Conservation (phyloP, 306 rosid genomes). For the Rubus idaeus region DNA sequence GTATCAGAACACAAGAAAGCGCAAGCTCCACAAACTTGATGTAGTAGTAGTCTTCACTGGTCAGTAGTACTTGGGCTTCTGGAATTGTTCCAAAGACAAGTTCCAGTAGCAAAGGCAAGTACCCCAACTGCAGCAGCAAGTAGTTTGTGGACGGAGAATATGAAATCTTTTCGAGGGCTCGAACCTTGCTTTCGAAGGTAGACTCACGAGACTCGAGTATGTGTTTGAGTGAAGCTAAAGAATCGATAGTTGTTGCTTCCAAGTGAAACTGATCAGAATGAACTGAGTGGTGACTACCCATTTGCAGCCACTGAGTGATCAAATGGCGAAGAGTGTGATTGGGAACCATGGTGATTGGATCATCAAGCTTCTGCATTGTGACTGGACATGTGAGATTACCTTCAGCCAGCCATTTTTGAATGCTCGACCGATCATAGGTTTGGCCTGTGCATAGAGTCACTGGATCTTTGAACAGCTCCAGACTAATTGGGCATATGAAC, state of each 20-base stretch:
- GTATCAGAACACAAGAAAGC: constrained; percentile 42
- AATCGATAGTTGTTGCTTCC: constrained; percentile 32
- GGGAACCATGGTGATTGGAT: constrained; percentile 68
- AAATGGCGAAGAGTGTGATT: constrained; percentile 80
- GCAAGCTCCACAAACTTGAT: constrained; percentile 49
- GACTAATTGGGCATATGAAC: constrained; percentile 81
- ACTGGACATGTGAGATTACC: constrained; percentile 93
- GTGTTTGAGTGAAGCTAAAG: constrained; percentile 46
- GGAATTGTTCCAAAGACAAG: constrained; percentile 41
- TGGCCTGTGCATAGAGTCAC: constrained; percentile 85
- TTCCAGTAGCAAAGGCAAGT: constrained; percentile 65
- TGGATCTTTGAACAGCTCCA: constrained; percentile 82
- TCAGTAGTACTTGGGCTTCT: constrained; percentile 16
- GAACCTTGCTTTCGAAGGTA: constrained; percentile 46
- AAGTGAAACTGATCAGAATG: constrained; percentile 32
- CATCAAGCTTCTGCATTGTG: constrained; percentile 89
- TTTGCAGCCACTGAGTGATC: constrained; percentile 67
- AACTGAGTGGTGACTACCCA: constrained; percentile 28
- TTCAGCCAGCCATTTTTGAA: constrained; percentile 66
- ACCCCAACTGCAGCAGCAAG: constrained; percentile 55
- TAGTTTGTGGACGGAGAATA: constrained; percentile 40
- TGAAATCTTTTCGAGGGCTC: constrained; percentile 42
- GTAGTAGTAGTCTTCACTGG: constrained; percentile 19
- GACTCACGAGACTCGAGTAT: constrained; percentile 46
- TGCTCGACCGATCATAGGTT: constrained; percentile 82